Evolutionary conservation across 2,329 filamentous ascomycete species (phyloP).

Genomic region (Bipolaris oryzae): DNA sequence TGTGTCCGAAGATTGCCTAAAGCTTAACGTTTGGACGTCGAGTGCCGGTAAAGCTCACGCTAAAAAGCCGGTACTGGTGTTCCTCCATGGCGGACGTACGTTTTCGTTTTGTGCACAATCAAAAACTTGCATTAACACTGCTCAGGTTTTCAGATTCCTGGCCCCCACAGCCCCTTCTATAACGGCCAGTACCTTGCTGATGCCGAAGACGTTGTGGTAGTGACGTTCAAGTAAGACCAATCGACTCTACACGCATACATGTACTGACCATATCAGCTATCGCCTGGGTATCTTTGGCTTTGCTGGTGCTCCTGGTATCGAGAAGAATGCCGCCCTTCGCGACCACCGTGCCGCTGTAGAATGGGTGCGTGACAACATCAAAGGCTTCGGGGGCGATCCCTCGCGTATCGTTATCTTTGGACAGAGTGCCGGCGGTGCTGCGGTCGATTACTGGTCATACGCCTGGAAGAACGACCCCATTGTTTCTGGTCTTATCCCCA

Average conservation of each 20-base stretch:
- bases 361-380: constrained; percentile 51
- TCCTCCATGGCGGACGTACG: constrained; percentile 39
- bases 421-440: constrained; percentile 47
- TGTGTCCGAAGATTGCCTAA: constrained; percentile 37
- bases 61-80: constrained; percentile 39
- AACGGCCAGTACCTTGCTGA: constrained; percentile 37
- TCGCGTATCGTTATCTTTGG: constrained; percentile 49
- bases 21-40: constrained; percentile 40
- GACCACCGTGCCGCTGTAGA: constrained; percentile 41
- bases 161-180: constrained; percentile 34
- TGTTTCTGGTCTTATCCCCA: constrained; percentile 54
- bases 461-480: constrained; percentile 58
- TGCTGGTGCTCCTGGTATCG: constrained; percentile 42
- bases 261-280: constrained; percentile 29
- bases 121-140: constrained; percentile 2
- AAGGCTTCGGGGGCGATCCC: constrained; percentile 50
- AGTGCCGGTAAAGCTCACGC: constrained; percentile 15
- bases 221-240: constrained; percentile 33
- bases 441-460: constrained; percentile 58
- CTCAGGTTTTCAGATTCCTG: constrained; percentile 33
- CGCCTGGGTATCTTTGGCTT: constrained; percentile 51
- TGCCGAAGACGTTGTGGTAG: constrained; percentile 38
- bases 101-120: background rate
- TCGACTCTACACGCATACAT: background rate
- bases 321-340: constrained; percentile 46